Evolutionary conservation across 768 basidiomycete species (phyloP).

Genomic region (Suillus brevipes): DNA sequence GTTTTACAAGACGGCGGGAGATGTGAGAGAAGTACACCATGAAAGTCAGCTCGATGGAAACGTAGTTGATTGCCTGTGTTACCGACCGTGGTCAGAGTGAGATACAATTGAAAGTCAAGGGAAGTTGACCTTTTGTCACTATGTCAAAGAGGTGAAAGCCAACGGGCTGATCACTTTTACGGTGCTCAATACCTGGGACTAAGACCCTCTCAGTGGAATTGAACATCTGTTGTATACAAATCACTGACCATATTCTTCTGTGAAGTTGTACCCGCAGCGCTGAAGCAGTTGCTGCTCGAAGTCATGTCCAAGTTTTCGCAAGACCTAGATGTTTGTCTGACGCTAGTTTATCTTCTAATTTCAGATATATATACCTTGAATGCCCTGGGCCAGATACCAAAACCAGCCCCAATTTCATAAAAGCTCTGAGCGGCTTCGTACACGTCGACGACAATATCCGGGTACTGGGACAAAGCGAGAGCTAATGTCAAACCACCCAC

Average conservation of each 20-base stretch:
- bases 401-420: conserved; percentile 61
- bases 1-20: conserved; percentile 47
- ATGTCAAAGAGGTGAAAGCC: conserved; percentile 57
- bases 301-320: conserved; percentile 21
- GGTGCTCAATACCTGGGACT: conserved; percentile 56
- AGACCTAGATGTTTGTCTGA: conserved; percentile 16
- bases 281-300: conserved; percentile 20
- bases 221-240: neutral
- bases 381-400: conserved; percentile 45
- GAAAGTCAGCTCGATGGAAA: conserved; percentile 71
- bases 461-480: conserved; percentile 38
- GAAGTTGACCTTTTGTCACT: conserved; percentile 52
- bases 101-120: neutral
- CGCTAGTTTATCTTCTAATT: neutral
- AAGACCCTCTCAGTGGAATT: conserved; percentile 1
- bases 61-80: conserved; percentile 47
- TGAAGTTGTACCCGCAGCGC: conserved; percentile 21
- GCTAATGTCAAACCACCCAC: conserved; percentile 43
- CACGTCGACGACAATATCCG: conserved; percentile 55
- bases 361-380: conserved; percentile 22
- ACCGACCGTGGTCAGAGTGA: conserved; percentile 4
- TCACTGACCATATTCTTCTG: conserved; percentile 24
- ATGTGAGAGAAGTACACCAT: conserved; percentile 51
- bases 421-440: conserved; percentile 54
- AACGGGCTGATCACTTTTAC: conserved; percentile 59